Evolutionary conservation across 257 asterid species (phyloP).

Genomic region (Asclepias syriaca): DNA sequence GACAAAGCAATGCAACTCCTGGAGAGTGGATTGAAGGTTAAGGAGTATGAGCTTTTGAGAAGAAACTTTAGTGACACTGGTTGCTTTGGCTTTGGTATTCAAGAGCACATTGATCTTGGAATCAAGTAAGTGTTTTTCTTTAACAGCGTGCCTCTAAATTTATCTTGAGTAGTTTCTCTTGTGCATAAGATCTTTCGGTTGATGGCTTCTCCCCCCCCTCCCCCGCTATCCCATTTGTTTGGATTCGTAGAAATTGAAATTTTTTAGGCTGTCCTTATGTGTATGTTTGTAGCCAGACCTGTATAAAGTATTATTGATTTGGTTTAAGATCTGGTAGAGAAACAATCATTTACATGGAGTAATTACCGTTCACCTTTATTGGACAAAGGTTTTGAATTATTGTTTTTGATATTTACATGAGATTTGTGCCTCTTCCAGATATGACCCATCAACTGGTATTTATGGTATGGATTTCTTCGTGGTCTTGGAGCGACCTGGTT

Average conservation of each 20-base stretch:
- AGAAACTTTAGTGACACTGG: conserved; percentile 73
- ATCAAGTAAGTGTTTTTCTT: conserved; percentile 53
- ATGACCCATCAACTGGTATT: conserved; percentile 80
- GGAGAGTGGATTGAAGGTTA: conserved; percentile 64
- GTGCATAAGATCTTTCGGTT: neutral
- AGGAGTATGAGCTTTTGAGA: conserved; percentile 57
- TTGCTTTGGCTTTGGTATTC: conserved; percentile 77
- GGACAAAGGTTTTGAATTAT: no score
- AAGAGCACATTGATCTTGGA: conserved; percentile 84
- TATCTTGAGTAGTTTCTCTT: neutral
- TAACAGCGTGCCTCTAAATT: neutral
- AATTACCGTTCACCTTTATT: no score
- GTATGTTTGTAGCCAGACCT: neutral
- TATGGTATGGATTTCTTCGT: conserved; percentile 83
- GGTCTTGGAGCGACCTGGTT: conserved; percentile 68
- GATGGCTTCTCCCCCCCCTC: neutral
- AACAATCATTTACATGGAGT: neutral
- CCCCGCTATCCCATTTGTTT: neutral
- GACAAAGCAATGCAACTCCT: conserved; percentile 68
- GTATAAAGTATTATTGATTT: neutral
- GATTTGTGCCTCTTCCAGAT: conserved; percentile 25
- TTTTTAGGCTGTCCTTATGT: neutral
- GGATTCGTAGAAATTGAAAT: neutral
- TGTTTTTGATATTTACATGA: neutral
- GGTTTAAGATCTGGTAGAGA: neutral